Evolutionary conservation across 139 green algal species (phyloP).

Genomic region (Tetraselmis striata): DNA sequence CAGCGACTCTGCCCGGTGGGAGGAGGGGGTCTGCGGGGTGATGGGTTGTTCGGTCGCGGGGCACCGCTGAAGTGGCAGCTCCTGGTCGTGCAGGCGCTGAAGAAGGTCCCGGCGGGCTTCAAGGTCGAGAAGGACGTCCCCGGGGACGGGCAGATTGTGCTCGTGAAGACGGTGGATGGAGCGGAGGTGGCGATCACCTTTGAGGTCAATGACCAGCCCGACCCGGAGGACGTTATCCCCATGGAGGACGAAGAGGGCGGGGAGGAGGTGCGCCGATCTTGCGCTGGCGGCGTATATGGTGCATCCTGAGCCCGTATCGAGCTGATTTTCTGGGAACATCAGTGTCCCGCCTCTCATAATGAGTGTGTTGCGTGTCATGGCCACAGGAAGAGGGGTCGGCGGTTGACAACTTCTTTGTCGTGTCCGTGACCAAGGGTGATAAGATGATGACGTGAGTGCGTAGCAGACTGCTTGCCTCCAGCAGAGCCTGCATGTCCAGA

Average conservation of each 20-base stretch:
- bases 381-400: not conserved
- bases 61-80: no score
- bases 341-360: no score
- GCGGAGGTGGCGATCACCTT: not conserved
- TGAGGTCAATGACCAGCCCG: not conserved
- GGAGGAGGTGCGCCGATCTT: not conserved
- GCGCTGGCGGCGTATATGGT: no score
- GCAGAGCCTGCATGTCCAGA: no score
- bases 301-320: no score
- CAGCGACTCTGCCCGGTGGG: no score
- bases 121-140: not conserved
- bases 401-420: not conserved
- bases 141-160: not conserved
- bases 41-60: no score
- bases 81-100: not conserved
- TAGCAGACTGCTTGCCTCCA: no score
- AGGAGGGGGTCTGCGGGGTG: no score
- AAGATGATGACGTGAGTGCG: not conserved
- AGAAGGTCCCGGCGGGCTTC: not conserved
- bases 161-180: not conserved
- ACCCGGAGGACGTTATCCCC: not conserved
- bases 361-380: no score
- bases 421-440: not conserved
- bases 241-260: not conserved
- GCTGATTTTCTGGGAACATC: no score